A percentile compares a stretch with the other conserved stretches of the same genome.
These are phyloP conservation scores for Pseudogymnoascus sp. DNA, from an alignment of 2,329 filamentous ascomycete genomes.

Conservation along the genomic window DNA sequence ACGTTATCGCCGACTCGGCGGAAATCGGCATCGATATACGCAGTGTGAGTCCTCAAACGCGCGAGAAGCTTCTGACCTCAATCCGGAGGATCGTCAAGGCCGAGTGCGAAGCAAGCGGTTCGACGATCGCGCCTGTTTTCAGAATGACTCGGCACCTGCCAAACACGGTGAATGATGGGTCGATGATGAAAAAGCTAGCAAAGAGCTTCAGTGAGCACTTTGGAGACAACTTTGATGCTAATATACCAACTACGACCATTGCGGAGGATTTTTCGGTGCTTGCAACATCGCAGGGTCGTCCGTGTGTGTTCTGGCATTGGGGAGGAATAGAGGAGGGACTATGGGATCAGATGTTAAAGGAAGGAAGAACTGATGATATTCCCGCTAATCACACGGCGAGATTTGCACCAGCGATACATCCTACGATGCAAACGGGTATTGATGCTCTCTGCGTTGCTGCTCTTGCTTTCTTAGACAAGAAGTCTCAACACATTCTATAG, in stretches of 20 bases:
- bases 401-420: too few species aligned
- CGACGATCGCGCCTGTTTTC: slow-evolving; percentile 19
- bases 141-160: slow-evolving; percentile 17
- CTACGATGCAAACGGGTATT: too few species aligned
- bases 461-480: too few species aligned
- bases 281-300: too few species aligned
- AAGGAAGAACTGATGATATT: too few species aligned
- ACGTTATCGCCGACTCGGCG: slow-evolving; percentile 38
- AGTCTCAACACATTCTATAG: too few species aligned
- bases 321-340: too few species aligned
- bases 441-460: too few species aligned
- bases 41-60: slow-evolving; percentile 26
- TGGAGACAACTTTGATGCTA: slow-evolving; percentile 8
- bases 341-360: too few species aligned
- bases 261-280: slow-evolving; percentile 9
- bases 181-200: slow-evolving; percentile 13
- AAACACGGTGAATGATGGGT: slow-evolving; percentile 19
- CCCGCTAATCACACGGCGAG: too few species aligned
- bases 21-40: slow-evolving; percentile 36
- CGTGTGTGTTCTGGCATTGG: too few species aligned
- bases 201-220: too few species aligned
- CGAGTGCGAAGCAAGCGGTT: slow-evolving; percentile 43
- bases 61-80: slow-evolving; percentile 29
- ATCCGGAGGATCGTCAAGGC: slow-evolving; percentile 41
- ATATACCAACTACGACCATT: slow-evolving; percentile 14